Evolutionary conservation across 495 filamentous ascomycete species (phyloP), one percentile per base, ranked within the genome.

Genomic region (Neurospora discreta): DNA sequence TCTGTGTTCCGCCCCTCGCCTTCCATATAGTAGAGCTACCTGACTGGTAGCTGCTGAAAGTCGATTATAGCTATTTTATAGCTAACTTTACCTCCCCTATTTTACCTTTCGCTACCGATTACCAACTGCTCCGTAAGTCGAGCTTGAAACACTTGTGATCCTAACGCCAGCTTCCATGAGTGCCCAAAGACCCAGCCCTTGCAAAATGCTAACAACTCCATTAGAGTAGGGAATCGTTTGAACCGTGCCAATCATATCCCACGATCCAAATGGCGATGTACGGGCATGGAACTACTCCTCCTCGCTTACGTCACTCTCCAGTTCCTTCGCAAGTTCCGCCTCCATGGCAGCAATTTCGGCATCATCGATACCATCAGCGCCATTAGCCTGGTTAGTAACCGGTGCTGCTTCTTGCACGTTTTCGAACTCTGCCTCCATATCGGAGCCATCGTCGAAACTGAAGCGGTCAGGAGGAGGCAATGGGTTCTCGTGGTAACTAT

Each of bases 331-430:
- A 13, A 52, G 82, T 20, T 82, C 81, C 71, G 81, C 80, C 74
- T 82, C 81, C 65, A 80, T 82, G 44, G 81, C 80, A 44, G 81
- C 80, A 73, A 80, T 82, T 60, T 82, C 81, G 42, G 75, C 77
- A n/a, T 73, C 69, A 26, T 76, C 74, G 30, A 58, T 43, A 11
- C 39, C 43, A 42, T 65, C 52, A 65, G 52, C 52, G 26, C 15
- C 52, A 16, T 65, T 65, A 33, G 15, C 52, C 26, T 33, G 52
- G 2, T 33, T 65, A 30, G 33, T 33, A 26, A 15, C 13, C 52
- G 52, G 52, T 2, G 26, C 30, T 15, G 52, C 18, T 72, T 71
- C 73, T 74, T 36, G 16, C 18, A 70, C 71, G 65, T 80, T 75
- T 3, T 69, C 74, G 23, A 84, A 73, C 73, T 80, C 81, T 15